Evolutionary conservation across 164 flowering plant genomes (phyloP).

Genomic region (Brasenia schreberi): DNA sequence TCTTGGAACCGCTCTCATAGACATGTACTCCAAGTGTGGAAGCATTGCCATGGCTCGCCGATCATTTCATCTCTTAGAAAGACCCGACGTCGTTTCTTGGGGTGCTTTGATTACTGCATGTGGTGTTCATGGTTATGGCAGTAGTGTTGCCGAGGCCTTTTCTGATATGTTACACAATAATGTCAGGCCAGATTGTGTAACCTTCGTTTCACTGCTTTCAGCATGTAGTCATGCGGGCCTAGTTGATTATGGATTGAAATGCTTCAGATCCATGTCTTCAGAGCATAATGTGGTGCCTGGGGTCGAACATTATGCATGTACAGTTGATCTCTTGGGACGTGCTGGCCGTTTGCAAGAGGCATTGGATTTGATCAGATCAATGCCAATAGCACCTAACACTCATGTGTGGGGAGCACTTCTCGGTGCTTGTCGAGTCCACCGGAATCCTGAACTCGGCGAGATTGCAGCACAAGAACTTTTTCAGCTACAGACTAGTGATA

Average conservation of each 20-base stretch:
- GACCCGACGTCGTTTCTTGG: slow-evolving; percentile 24
- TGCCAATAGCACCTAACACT: slow-evolving; percentile 32
- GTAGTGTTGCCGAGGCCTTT: slow-evolving; percentile 18
- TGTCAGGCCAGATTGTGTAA: slow-evolving; percentile 16
- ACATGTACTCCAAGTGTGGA: slow-evolving; percentile 31
- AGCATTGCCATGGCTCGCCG: slow-evolving; percentile 11
- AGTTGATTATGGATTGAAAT: slow-evolving; percentile 23
- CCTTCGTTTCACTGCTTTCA: slow-evolving; percentile 19
- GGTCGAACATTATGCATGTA: slow-evolving; percentile 28
- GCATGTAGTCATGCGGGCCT: slow-evolving; percentile 34
- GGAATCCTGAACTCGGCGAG: slow-evolving; percentile 19
- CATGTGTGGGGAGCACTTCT: slow-evolving; percentile 27
- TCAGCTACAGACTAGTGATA: slow-evolving; percentile 19
- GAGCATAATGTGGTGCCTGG: slow-evolving; percentile 17
- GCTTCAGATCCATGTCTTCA: slow-evolving; percentile 20
- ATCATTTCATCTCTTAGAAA: slow-evolving; percentile 14
- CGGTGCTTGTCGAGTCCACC: slow-evolving; percentile 29
- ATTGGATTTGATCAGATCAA: slow-evolving; percentile 16
- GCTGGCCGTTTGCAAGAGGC: slow-evolving; percentile 24
- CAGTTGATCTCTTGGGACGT: slow-evolving; percentile 28
- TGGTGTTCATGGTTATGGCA: slow-evolving; percentile 23
- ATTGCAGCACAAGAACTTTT: slow-evolving; percentile 18
- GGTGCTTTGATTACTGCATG: slow-evolving; percentile 27
- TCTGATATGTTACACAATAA: slow-evolving; percentile 15
- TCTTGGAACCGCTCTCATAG: slow-evolving; percentile 27